A percentile compares a stretch with the other conserved stretches of the same genome.
phyloP scores from a whole-genome alignment of 2,329 filamentous ascomycete species.

The Coniochaeta sp. region DNA sequence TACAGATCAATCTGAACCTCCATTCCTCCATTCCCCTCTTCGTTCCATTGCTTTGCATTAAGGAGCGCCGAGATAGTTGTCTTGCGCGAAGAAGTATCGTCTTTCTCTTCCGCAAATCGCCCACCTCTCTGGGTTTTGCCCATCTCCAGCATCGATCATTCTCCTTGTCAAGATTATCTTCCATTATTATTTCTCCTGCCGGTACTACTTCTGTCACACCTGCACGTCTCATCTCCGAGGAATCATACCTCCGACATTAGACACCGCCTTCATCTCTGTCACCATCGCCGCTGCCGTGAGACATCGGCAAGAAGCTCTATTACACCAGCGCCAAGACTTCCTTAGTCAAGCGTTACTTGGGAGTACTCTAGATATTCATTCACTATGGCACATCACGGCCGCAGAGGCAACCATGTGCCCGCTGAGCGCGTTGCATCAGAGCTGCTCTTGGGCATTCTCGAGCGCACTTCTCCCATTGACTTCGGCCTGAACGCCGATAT shows the following conservation, averaged over 20 bases:
- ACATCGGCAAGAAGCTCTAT: neutral
- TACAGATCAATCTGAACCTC: neutral
- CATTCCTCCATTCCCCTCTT: too few relatives aligned
- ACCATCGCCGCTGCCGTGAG: neutral
- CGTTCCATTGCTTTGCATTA: neutral
- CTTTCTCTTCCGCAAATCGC: neutral
- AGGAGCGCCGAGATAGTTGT: neutral
- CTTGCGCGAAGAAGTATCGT: neutral
- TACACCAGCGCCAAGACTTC: neutral
- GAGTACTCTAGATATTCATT: neutral
- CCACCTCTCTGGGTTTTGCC: neutral
- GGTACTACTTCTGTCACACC: too few relatives aligned
- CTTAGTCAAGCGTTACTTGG: neutral
- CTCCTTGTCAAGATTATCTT: too few relatives aligned
- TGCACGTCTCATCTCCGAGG: neutral
- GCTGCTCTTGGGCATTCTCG: constrained; percentile 31
- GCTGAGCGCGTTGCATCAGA: constrained; percentile 21
- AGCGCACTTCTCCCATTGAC: constrained; percentile 29
- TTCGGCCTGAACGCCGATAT: constrained; percentile 35
- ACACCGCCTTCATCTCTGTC: neutral
- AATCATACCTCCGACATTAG: neutral
- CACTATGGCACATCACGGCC: constrained; percentile 16
- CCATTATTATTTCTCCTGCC: too few relatives aligned
- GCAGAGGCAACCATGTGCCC: constrained; percentile 17
- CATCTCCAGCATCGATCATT: too few relatives aligned